Evolutionary conservation across 805 yeast genomes (phyloP).

Genomic region (Candida sphagnicola): DNA sequence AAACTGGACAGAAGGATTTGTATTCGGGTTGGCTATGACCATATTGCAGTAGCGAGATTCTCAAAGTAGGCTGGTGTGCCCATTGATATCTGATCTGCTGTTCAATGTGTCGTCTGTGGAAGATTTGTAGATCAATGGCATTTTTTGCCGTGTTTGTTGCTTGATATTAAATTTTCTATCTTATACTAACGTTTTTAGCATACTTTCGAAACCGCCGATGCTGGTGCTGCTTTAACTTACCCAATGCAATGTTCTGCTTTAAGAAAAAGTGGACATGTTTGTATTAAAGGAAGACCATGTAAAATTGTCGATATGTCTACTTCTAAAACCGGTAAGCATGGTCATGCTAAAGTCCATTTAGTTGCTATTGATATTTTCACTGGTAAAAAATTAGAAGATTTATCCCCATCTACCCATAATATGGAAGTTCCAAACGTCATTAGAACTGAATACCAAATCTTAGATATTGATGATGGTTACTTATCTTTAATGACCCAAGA

Average conservation of each 20-base stretch:
- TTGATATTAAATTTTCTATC: too few species aligned
- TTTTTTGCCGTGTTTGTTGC: too few species aligned
- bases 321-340: slow-evolving; percentile 99
- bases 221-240: slow-evolving; percentile 97
- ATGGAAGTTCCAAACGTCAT: slow-evolving; percentile 98
- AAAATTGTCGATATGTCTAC: slow-evolving; percentile 99
- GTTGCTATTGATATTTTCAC: slow-evolving; percentile 99
- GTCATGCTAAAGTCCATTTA: slow-evolving; percentile 99
- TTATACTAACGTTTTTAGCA: slow-evolving; percentile 49
- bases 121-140: too few species aligned
- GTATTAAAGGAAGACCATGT: slow-evolving; percentile 98
- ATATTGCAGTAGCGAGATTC: too few species aligned
- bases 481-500: slow-evolving; percentile 93
- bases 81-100: too few species aligned
- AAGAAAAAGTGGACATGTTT: slow-evolving; percentile 99
- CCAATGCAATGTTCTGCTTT: slow-evolving; percentile 99
- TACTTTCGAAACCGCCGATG: slow-evolving; percentile 96
- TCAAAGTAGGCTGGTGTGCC: too few species aligned
- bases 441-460: slow-evolving; percentile 95
- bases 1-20: too few species aligned
- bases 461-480: slow-evolving; percentile 98
- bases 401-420: slow-evolving; percentile 99
- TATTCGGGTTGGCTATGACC: too few species aligned
- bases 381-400: slow-evolving; percentile 98
- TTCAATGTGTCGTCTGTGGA: too few species aligned